Conservation (phyloP, 768 basidiomycete genomes). For the Hypholoma fasciculare region DNA sequence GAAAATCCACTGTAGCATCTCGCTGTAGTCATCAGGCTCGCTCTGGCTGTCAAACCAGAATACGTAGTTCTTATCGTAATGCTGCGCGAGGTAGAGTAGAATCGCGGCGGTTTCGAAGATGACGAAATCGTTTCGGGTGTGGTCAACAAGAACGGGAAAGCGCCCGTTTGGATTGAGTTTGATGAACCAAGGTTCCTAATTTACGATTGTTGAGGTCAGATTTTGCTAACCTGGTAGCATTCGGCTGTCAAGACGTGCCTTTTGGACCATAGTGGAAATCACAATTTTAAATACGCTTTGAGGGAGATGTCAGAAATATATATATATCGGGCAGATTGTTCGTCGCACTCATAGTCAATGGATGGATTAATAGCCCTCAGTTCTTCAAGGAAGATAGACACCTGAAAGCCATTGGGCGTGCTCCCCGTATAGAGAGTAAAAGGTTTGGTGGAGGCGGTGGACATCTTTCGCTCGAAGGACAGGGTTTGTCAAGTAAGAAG, state of each 20-base stretch:
- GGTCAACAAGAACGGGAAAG: slow-evolving; percentile 68
- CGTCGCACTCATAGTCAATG: slow-evolving; percentile 51
- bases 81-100: slow-evolving; percentile 72
- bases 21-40: slow-evolving; percentile 60
- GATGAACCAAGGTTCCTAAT: slow-evolving; percentile 61
- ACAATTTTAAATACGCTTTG: slow-evolving; percentile 51
- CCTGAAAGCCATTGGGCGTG: slow-evolving; percentile 60
- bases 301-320: not conserved
- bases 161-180: slow-evolving; percentile 70
- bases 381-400: slow-evolving; percentile 60
- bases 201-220: not conserved
- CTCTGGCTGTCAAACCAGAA: slow-evolving; percentile 59
- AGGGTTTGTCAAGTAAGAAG: not conserved
- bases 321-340: not conserved
- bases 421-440: slow-evolving; percentile 48
- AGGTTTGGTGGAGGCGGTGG: slow-evolving; percentile 30
- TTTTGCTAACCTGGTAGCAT: no score
- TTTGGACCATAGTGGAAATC: slow-evolving; percentile 69
- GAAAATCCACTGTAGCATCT: slow-evolving; percentile 84
- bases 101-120: slow-evolving; percentile 84
- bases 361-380: slow-evolving; percentile 52
- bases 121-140: slow-evolving; percentile 54
- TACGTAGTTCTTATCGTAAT: slow-evolving; percentile 71
- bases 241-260: slow-evolving; percentile 33
- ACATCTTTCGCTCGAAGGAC: slow-evolving; percentile 16